Evolutionary conservation across 495 filamentous ascomycete species (phyloP), one percentile per base, ranked within the genome.

Genomic region (Viridothelium virens): DNA sequence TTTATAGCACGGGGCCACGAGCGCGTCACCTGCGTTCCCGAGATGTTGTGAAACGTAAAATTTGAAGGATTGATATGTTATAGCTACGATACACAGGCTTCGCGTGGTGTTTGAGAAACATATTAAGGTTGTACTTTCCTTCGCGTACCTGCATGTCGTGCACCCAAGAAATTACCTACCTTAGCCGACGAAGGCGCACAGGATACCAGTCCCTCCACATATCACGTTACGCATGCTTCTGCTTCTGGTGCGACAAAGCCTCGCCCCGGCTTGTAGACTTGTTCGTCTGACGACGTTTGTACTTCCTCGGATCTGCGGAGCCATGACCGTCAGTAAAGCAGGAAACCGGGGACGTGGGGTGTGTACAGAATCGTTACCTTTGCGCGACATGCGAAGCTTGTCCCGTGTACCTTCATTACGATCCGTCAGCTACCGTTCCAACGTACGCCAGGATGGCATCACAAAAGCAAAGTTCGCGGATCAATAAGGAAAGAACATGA

Each of bases 361-460:
- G 7, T 34, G 33, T 33, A 31, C 53, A 59, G 53, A 33, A 59
- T 59, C 53, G 53, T 38, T 66, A 72, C 70, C 70, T 64, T 72
- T 72, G 62, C 61, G 68, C 34, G 66, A 69, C 70, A 72, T 72
- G 34, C 65, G 31, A 50, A 39, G 38, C 7, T 62, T 62, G 64
- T 72, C 69, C 36, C 70, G 39, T 50, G 63, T 65, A 65, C 63
- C 63, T 65, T 12, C 33, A 65, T 56, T 53, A 5, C 16, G 34
- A n/a, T 18, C 36, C 53, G 18, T 59, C 31, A 59, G 53, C 53
- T 59, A 36, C 7, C 14, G 31, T 59, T 7, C 53, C 53, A 14
- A 59, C 4, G 11, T 34, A 7, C 7, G 53, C 31, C 41, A 44
- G 25, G 0, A 25, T 25, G 25, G 25, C 25, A 25, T 25, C 25